Conservation (phyloP, 169 alveolate genomes). For the Condylostoma magnum region DNA sequence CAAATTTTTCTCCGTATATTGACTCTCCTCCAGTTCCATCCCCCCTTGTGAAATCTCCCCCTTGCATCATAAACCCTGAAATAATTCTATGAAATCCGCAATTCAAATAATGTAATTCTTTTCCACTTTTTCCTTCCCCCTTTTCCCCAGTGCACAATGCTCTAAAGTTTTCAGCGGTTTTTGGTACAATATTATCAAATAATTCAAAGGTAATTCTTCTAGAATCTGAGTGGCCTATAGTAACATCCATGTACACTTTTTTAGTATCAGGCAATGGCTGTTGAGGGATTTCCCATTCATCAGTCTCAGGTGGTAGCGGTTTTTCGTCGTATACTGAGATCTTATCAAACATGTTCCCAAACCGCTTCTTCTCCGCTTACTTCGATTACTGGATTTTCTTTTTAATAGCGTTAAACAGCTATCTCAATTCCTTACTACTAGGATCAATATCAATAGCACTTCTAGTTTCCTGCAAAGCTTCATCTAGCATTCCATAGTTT, state of each 20-base stretch:
- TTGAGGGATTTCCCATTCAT: conserved; percentile 23
- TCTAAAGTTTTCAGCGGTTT: conserved; percentile 95
- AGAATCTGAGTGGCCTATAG: conserved; percentile 75
- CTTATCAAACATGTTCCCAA: conserved; percentile 33
- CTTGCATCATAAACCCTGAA: conserved; percentile 93
- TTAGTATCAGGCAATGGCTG: conserved; percentile 35
- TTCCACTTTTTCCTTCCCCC: conserved; percentile 54
- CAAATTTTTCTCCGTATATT: conserved; percentile 93
- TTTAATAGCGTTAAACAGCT: conserved; percentile 31
- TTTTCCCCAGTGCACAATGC: conserved; percentile 92
- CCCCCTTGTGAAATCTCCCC: conserved; percentile 96
- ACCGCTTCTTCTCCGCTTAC: conserved; percentile 21
- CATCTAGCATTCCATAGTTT: conserved; percentile 35
- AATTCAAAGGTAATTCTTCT: conserved; percentile 93
- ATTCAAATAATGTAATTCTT: conserved; percentile 56
- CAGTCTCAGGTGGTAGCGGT: not conserved
- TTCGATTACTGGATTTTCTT: conserved; percentile 24
- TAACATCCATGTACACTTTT: conserved; percentile 65
- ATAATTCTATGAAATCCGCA: conserved; percentile 91
- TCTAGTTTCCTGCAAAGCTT: conserved; percentile 42
- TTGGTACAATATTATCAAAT: conserved; percentile 87
- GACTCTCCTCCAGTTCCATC: conserved; percentile 98
- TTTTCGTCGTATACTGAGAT: conserved; percentile 48
- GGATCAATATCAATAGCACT: conserved; percentile 50
- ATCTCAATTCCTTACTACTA: conserved; percentile 41